Evolutionary conservation across 2,329 filamentous ascomycete genomes (phyloP).

Genomic region (Pseudocercospora vitis): DNA sequence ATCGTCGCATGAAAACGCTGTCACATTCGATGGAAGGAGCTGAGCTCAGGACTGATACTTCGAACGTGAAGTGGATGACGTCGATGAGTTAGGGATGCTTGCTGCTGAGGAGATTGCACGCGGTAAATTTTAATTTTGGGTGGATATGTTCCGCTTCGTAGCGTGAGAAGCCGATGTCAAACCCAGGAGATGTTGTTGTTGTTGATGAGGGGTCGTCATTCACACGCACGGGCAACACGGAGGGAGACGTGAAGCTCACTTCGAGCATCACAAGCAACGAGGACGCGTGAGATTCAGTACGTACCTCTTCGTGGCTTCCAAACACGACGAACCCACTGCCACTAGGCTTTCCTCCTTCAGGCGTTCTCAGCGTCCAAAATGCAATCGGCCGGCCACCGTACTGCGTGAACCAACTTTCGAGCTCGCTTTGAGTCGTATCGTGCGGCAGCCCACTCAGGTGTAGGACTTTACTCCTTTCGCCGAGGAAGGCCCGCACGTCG

Average conservation of each 20-base stretch:
- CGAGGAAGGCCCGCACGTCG: constrained; percentile 92
- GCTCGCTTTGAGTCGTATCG: constrained; percentile 96
- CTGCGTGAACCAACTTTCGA: constrained; percentile 99
- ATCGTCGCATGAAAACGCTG: neutral
- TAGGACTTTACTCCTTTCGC: constrained; percentile 94
- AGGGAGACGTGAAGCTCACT: constrained; percentile 12
- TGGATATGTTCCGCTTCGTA: constrained; percentile 9
- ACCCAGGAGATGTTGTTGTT: constrained; percentile 4
- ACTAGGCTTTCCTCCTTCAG: constrained; percentile 99
- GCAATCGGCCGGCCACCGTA: constrained; percentile 97
- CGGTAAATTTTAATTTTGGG: constrained; percentile 5
- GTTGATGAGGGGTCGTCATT: constrained; percentile 4
- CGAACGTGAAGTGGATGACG: constrained; percentile 9
- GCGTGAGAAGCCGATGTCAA: constrained; percentile 4
- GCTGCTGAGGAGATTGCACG: constrained; percentile 10
- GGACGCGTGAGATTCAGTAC: constrained; percentile 38
- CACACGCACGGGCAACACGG: constrained; percentile 2
- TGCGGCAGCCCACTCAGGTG: constrained; percentile 97
- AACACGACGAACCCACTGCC: constrained; percentile 98
- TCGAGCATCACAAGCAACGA: constrained; percentile 10
- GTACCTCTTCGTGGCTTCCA: constrained; percentile 96
- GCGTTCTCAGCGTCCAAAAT: constrained; percentile 97
- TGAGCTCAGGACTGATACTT: constrained; percentile 3
- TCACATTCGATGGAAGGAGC: neutral
- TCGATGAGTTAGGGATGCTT: constrained; percentile 6